phyloP scores from a whole-genome alignment of 192 early-diverging fungal species.

The Coemansia sp. region DNA sequence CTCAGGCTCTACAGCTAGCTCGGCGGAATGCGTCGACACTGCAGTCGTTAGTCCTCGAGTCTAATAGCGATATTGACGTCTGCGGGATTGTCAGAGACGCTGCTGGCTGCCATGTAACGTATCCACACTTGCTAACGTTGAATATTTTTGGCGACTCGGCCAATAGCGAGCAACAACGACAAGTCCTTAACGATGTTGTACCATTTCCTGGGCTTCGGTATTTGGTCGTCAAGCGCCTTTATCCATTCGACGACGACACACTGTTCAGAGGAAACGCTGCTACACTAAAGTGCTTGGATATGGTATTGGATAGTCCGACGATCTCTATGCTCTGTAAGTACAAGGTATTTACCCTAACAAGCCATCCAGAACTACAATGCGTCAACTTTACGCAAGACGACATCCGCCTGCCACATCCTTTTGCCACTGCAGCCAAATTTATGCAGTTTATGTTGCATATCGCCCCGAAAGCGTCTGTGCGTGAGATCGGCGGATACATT shows the following conservation, averaged over 20 bases:
- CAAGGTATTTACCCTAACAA: not conserved
- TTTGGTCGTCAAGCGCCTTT: not conserved
- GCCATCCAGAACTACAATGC: not conserved
- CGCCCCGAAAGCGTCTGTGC: not conserved
- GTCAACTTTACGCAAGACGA: not conserved
- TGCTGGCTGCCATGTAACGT: not conserved
- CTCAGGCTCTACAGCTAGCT: not conserved
- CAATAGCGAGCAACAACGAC: not conserved
- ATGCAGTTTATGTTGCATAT: not conserved
- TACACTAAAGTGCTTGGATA: not conserved
- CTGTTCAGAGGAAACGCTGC: not conserved
- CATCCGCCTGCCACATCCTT: not conserved
- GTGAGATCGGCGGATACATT: not conserved
- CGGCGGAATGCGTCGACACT: not conserved
- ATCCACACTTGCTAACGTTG: not conserved
- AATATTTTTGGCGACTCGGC: not conserved
- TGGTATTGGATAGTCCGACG: not conserved
- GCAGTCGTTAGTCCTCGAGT: not conserved
- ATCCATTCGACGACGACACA: not conserved
- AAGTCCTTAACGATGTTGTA: not conserved
- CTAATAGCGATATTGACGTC: not conserved
- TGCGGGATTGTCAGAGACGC: not conserved
- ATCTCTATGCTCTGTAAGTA: not conserved
- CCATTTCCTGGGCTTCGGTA: not conserved
- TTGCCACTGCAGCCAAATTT: not conserved